Evolutionary conservation across 2,329 filamentous ascomycete genomes (phyloP).

Genomic region (Xylariaceae sp.): DNA sequence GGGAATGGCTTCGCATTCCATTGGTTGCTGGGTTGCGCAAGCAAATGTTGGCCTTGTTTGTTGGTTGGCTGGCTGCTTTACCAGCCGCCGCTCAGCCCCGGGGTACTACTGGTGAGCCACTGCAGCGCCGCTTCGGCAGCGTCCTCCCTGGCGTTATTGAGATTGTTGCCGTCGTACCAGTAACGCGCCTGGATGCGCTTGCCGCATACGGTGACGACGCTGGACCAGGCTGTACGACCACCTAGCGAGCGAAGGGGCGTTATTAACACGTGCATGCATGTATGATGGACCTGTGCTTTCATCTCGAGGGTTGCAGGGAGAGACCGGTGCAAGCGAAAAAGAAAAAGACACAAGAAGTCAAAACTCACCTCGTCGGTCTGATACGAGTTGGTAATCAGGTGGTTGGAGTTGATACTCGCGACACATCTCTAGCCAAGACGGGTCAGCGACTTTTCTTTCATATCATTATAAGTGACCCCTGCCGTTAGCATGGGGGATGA

Average conservation of each 20-base stretch:
- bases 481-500: background rate
- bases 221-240: constrained; percentile 87
- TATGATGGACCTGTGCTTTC: background rate
- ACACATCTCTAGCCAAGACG: constrained; percentile 49
- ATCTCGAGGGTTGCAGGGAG: background rate
- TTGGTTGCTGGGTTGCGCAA: background rate
- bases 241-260: constrained; percentile 44
- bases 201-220: constrained; percentile 67
- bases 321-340: background rate
- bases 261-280: constrained; percentile 5
- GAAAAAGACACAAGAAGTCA: background rate
- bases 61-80: constrained; percentile 8
- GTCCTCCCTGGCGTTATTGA: constrained; percentile 85
- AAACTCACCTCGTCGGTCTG: constrained; percentile 62
- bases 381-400: constrained; percentile 65
- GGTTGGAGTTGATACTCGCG: constrained; percentile 45
- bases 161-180: constrained; percentile 86
- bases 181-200: constrained; percentile 65
- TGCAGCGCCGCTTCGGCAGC: constrained; percentile 76
- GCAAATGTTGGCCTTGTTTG: background rate
- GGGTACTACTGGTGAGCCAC: constrained; percentile 42
- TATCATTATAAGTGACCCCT: background rate
- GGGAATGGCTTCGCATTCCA: background rate
- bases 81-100: constrained; percentile 30
- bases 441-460: constrained; percentile 13